phyloP scores from a whole-genome alignment of 75 land plant species.

The Selaginella moellendorffii region DNA sequence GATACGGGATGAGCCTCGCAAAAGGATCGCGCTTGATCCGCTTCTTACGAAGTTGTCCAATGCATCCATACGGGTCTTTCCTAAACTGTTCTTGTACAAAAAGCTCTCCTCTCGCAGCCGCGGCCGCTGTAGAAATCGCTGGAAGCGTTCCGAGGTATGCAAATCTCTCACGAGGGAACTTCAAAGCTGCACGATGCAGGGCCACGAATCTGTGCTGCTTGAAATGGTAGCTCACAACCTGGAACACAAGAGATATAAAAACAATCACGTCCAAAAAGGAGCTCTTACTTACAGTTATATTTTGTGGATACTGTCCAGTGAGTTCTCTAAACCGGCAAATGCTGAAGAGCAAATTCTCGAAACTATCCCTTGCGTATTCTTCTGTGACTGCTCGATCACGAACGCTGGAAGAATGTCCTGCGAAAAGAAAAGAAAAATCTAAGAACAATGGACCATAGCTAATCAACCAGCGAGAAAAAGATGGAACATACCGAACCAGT shows the following conservation, averaged over 20 bases:
- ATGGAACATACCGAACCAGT: slow-evolving; percentile 66
- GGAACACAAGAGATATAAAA: slow-evolving; percentile 1
- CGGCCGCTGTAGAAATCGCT: slow-evolving; percentile 39
- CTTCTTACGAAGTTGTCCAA: slow-evolving; percentile 46
- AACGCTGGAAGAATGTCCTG: slow-evolving; percentile 48
- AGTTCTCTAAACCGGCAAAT: slow-evolving; percentile 88
- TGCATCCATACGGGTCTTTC: slow-evolving; percentile 85
- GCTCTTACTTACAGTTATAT: slow-evolving; percentile 59
- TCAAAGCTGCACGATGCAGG: slow-evolving; percentile 67
- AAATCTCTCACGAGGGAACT: slow-evolving; percentile 66
- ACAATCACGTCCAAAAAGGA: neutral
- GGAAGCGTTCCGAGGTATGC: slow-evolving; percentile 66
- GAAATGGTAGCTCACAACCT: slow-evolving; percentile 96
- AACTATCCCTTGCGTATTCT: slow-evolving; percentile 97
- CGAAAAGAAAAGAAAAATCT: neutral
- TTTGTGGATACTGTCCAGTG: slow-evolving; percentile 75
- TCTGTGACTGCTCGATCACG: slow-evolving; percentile 74
- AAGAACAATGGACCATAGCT: too few relatives aligned
- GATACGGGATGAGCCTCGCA: slow-evolving; percentile 64
- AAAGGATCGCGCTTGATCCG: slow-evolving; percentile 72
- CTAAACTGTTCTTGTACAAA: slow-evolving; percentile 56
- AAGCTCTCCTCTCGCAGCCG: slow-evolving; percentile 68
- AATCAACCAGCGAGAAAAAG: too few relatives aligned
- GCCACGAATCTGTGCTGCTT: slow-evolving; percentile 68
- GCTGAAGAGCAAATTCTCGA: slow-evolving; percentile 89